Base-by-base conservation (phyloP, 1,284 basidiomycete species). In the Baeospora myosura region DNA sequence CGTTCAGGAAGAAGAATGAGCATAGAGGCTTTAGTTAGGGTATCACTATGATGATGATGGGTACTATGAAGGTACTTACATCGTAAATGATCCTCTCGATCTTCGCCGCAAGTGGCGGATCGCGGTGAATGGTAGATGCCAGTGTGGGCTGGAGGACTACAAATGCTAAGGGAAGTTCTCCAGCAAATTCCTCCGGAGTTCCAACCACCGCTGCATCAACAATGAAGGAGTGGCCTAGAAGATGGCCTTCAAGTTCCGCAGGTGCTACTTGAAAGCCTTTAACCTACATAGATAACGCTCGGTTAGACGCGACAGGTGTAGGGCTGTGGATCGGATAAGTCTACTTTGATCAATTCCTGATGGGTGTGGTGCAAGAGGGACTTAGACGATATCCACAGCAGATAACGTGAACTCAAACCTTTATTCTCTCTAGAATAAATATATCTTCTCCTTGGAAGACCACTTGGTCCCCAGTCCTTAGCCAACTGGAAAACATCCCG, bases 101-200 rank as follows among this genome's bases (percentile, higher is more conserved):
- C 25, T 44, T 21, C 4, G 35, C 32, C 2, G 50, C 48, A 25
- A 44, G 38, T 2, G 11, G 20, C 2, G 25, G 3, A 36, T 49
- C 35, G 7, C 35, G 44, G 3, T 29, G n/a, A 2, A 39, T 39
- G 2, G 32, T 29, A 0, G 38, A 18, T 3, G 49, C 44, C 11
- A 44, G 35, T 24, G 42, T 22, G 3, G 49, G 45, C 29, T 51
- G 44, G 3, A 65, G 55, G 14, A 23, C 21, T 10, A 38, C 22
- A n/a, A 59, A 65, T 6, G 58, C 61, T 23, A 61, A 46, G 0
- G 68, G 66, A 2, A 63, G 40, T 41, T 71, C 69, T 16, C 69
- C 69, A 0, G 59, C 56, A 36, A 52, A 58, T 36, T 67, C 65
- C 43, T 70, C 64, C 5, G 57, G 58, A 1, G 51, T 36, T 21